phyloP scores from a whole-genome alignment of 345 rosid species.

The Eucalyptus regnans region DNA sequence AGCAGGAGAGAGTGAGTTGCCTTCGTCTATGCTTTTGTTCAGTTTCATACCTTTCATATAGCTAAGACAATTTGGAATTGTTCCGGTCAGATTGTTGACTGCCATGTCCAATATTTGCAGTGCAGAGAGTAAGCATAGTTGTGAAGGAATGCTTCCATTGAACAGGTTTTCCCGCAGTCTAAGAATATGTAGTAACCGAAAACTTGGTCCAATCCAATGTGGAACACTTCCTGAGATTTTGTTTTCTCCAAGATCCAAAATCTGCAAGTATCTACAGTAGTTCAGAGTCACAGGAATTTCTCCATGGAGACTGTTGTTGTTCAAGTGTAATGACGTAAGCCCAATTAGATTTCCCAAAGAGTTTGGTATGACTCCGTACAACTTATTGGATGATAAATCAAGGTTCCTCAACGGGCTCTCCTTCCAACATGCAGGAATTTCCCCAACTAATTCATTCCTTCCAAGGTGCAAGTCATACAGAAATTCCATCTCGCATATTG shows the following conservation, averaged over 20 bases:
- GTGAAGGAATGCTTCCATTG: background rate
- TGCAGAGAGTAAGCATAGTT: background rate
- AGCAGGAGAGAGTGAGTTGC: no score
- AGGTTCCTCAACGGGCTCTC: fast-evolving
- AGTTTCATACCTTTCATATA: background rate
- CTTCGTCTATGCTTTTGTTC: background rate
- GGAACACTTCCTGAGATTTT: background rate
- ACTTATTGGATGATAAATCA: background rate
- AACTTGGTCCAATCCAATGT: background rate
- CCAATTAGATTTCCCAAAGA: background rate
- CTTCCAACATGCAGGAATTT: background rate
- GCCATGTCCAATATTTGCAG: background rate
- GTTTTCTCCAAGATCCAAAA: background rate
- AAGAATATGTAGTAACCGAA: background rate
- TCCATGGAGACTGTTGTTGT: background rate
- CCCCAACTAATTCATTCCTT: background rate
- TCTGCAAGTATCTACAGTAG: fast-evolving
- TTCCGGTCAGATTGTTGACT: background rate
- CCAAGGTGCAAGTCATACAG: fast-evolving
- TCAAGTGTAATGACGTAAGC: background rate
- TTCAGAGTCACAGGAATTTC: background rate
- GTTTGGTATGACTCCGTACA: background rate
- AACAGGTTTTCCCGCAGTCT: background rate
- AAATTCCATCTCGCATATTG: fast-evolving
- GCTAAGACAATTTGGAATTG: background rate